Evolutionary conservation across 148 eudicot genomes (phyloP), one percentile per base, ranked within the genome.

Genomic region (Gaultheria prostrata): DNA sequence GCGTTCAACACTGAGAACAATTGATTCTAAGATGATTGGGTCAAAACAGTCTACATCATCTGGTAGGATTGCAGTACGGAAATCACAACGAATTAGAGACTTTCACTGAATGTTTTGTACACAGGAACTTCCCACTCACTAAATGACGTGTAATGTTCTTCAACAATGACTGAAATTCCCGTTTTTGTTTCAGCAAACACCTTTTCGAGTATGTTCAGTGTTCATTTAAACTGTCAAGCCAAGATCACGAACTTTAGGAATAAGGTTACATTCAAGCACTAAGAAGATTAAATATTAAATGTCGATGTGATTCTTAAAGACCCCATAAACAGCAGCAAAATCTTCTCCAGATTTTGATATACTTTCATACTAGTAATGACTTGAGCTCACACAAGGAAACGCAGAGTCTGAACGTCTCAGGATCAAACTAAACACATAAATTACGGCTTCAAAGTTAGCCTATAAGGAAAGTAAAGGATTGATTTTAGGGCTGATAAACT

Each of bases 21-120:
- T 67, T 8, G 67, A 45, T 65, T 80, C 75, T 26, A 24, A 26
- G 32, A 77, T 61, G 81, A 77, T 76, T 50, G 82, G 30, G 51
- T 59, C 57, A 14, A 70, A 82, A n/a, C 11, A 26, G 43, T 35
- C 20, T 49, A 35, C 11, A 11, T 72, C 50, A 73, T 73, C 15
- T 33, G 48, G 35, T 73, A 56, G 43, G 71, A 61, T 10, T 1
- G 20, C 18, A 57, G 49, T 73, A 75, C 9, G 18, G 18, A 33
- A 77, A 83, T 80, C 30, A 67, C 75, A 28, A 32, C 28, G 35
- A 80, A 76, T 70, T n/a, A n/a, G 14, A 14, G 54, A 30, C 46
- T 45, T 21, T 59, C 59, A 18, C 26, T 11, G 14, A n/a, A 26
- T 24, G 48, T 53, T 53, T 9, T 21, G 35, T 13, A 56, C 18